Evolutionary conservation across 2,329 filamentous ascomycete species (phyloP).

Genomic region (Pseudogymnoascus sp.): DNA sequence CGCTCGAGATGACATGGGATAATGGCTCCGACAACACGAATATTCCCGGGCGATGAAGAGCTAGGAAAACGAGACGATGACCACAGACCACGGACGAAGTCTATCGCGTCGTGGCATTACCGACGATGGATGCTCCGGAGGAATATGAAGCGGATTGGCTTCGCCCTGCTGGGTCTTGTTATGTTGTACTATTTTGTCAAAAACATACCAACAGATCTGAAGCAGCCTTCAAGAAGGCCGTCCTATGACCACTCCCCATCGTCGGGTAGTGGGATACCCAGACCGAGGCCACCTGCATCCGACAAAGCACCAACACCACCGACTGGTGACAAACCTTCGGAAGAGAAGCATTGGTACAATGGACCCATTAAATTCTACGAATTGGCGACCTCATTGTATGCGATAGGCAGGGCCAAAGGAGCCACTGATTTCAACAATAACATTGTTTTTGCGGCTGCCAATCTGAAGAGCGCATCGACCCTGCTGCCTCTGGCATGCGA

Average conservation of each 20-base stretch:
- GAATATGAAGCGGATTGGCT: conserved; percentile 44
- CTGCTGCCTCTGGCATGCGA: conserved; percentile 79
- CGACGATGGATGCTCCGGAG: conserved; percentile 43
- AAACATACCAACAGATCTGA: conserved; percentile 50
- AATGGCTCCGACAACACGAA: conserved; percentile 35
- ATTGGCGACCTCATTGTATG: conserved; percentile 57
- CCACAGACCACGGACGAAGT: conserved; percentile 36
- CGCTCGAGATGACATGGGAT: conserved; percentile 11
- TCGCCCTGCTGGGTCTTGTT: conserved; percentile 40
- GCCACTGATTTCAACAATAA: conserved; percentile 52
- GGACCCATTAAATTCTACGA: conserved; percentile 63
- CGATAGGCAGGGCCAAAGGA: conserved; percentile 48
- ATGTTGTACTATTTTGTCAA: conserved; percentile 58
- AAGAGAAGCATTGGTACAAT: conserved; percentile 47
- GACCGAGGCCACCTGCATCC: conserved; percentile 8
- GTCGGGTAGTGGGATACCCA: neutral
- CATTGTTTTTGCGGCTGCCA: conserved; percentile 73
- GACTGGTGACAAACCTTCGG: conserved; percentile 18
- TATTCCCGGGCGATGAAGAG: conserved; percentile 51
- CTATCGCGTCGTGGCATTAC: conserved; percentile 27
- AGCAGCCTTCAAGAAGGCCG: conserved; percentile 20
- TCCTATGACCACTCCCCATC: conserved; percentile 27
- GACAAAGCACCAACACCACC: conserved; percentile 11
- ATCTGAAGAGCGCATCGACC: conserved; percentile 61
- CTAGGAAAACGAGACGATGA: conserved; percentile 60